These are phyloP conservation scores for Hyaloscypha hepaticicola DNA, from an alignment of 495 filamentous ascomycete genomes.

Conservation along the genomic window DNA sequence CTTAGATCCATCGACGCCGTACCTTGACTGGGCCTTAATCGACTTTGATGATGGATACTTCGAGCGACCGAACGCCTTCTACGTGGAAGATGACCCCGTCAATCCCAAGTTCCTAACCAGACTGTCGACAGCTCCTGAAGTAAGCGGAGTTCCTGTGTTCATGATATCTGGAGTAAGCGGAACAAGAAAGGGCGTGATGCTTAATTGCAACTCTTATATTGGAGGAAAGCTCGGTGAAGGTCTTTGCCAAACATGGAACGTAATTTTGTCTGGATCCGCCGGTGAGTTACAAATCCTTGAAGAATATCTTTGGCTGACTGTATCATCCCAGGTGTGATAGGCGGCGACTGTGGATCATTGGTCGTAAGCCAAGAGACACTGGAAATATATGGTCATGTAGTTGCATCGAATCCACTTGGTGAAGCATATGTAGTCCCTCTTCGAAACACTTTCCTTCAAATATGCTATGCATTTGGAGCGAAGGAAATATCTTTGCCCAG, in stretches of 20 bases:
- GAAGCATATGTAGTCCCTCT: constrained; percentile 28
- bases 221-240: too few species aligned
- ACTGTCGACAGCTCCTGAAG: constrained; percentile 1
- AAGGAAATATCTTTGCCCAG: too few species aligned
- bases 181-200: constrained; percentile 17
- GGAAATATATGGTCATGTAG: constrained; percentile 31
- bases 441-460: constrained; percentile 2
- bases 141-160: not conserved
- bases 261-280: too few species aligned
- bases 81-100: constrained; percentile 4
- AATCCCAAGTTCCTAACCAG: constrained; percentile 6
- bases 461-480: too few species aligned
- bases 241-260: too few species aligned
- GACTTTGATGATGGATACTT: constrained; percentile 15
- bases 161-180: constrained; percentile 14
- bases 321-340: too few species aligned
- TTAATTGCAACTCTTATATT: too few species aligned
- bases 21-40: constrained; percentile 18
- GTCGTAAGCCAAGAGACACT: constrained; percentile 26
- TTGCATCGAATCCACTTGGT: constrained; percentile 32
- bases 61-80: constrained; percentile 10
- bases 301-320: too few species aligned
- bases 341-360: constrained; percentile 32
- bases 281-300: too few species aligned
- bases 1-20: not conserved